Base-by-base conservation (phyloP, 305 asterid genomes). In the Rubia peregrina region DNA sequence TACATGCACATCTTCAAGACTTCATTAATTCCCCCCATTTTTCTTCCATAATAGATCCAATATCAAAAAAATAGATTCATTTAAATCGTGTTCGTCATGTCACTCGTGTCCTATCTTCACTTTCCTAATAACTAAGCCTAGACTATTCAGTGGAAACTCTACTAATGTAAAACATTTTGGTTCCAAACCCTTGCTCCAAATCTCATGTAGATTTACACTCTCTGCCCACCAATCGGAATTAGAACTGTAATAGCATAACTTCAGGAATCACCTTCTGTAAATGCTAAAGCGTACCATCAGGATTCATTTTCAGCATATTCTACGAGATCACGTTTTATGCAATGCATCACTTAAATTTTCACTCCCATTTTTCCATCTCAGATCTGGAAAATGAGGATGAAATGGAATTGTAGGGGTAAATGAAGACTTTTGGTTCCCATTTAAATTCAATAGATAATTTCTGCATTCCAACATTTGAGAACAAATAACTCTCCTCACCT, bases 361-460 rank as follows among this genome's bases (percentile, higher is more conserved):
- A 51, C 17, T 38, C 51, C 42, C 30, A 49, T 7, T 33, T 16
- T 26, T 55, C 6, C 22, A 10, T 26, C 40, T 62, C 67, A 36
- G 1, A 16, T 62, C 48, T 33, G 48, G 67, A 13, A 64, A 64
- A 64, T 64, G 68, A 64, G 51, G 49, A 13, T 64, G 68, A 38
- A 13, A 62, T 16, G 5, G 17, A 64, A 16, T 56, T 55, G 43
- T 36, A 10, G 11, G 43, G 61, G 42, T 41, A 41, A 38, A 6
- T 14, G 57, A 73, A 65, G 38, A 43, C 62, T 56, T 65, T 56
- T 26, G 38, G 13, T 60, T 65, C 42, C 40, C 9, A 59, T 55
- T 56, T 51, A 55, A 70, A 5, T 68, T 69, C 61, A 43, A 3
- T 9, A 48, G 30, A 7, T 68, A 12, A 44, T 19, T 65, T 38